These are phyloP conservation scores for Endothia cerciana DNA, from an alignment of 2,329 filamentous ascomycete species.

Conservation along the genomic window DNA sequence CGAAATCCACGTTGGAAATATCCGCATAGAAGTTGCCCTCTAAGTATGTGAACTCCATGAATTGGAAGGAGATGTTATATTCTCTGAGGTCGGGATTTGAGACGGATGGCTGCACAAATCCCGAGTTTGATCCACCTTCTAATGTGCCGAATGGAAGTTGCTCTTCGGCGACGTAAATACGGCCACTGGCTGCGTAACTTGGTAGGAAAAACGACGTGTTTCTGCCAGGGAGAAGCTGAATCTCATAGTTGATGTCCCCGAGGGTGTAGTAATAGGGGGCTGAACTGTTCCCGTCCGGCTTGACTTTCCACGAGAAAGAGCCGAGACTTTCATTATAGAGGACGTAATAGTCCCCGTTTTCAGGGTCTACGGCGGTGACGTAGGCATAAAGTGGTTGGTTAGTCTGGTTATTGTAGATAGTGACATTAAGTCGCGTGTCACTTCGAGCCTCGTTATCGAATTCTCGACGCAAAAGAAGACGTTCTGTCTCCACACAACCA, in stretches of 20 bases:
- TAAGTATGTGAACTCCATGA: slow-evolving; percentile 20
- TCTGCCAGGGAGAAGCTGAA: background rate
- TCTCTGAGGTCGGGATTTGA: slow-evolving; percentile 9
- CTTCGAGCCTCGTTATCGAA: background rate
- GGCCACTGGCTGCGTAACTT: slow-evolving; percentile 9
- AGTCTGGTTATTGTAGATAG: slow-evolving; percentile 11
- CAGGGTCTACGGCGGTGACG: slow-evolving; percentile 9
- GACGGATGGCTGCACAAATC: slow-evolving; percentile 18
- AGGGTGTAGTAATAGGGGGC: slow-evolving; percentile 10
- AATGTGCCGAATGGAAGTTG: slow-evolving; percentile 16
- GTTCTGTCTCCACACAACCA: background rate
- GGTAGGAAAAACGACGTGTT: slow-evolving; percentile 12
- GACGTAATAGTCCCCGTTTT: background rate
- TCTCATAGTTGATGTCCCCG: background rate
- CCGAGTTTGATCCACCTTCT: slow-evolving; percentile 1
- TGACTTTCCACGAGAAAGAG: slow-evolving; percentile 14
- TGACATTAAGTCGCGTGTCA: slow-evolving; percentile 2
- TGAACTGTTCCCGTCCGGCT: background rate
- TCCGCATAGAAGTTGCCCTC: slow-evolving; percentile 6
- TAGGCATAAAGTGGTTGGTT: slow-evolving; percentile 19
- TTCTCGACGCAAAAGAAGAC: background rate
- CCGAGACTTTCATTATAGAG: slow-evolving; percentile 2
- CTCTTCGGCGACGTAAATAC: slow-evolving; percentile 15
- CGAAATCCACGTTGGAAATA: slow-evolving; percentile 19
- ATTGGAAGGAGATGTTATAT: slow-evolving; percentile 16